Conservation (phyloP, 2,329 filamentous ascomycete species). For the Colletotrichum coccodes region DNA sequence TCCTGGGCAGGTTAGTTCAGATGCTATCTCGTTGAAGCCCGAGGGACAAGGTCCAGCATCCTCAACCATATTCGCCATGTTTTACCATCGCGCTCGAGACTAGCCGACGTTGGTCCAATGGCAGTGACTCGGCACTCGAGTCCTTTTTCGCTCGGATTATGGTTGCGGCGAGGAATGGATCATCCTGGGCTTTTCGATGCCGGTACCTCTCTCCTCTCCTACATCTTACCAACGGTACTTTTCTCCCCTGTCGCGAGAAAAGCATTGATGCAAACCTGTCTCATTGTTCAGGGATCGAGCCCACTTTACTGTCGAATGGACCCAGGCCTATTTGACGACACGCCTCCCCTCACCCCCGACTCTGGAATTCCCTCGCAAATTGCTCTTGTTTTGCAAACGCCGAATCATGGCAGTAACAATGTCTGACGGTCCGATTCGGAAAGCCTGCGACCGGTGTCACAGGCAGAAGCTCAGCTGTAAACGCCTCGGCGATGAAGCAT, state of each 20-base stretch:
- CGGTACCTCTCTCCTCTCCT: not conserved
- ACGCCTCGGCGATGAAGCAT: constrained; percentile 50
- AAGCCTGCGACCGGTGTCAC: constrained; percentile 59
- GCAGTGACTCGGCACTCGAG: constrained; percentile 1
- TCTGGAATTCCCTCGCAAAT: constrained; percentile 32
- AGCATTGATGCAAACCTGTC: constrained; percentile 20
- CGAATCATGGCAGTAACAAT: constrained; percentile 43
- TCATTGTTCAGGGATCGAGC: constrained; percentile 20
- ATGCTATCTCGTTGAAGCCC: constrained; percentile 10
- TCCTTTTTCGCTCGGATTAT: constrained; percentile 19
- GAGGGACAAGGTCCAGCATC: constrained; percentile 10
- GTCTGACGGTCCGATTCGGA: constrained; percentile 51
- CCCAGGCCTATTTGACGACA: constrained; percentile 31
- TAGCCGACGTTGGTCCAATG: constrained; percentile 24
- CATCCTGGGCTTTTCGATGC: constrained; percentile 13
- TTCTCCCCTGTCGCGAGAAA: constrained; percentile 9
- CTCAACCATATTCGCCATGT: constrained; percentile 27
- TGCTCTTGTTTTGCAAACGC: constrained; percentile 31
- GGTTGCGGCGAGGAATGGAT: constrained; percentile 31
- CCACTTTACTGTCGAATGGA: constrained; percentile 15
- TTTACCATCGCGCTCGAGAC: constrained; percentile 25
- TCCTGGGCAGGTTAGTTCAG: constrained; percentile 16
- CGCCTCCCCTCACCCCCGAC: constrained; percentile 28
- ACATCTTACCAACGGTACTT: constrained; percentile 2
- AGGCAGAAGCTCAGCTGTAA: constrained; percentile 58